Conservation (phyloP, 2,329 filamentous ascomycete species). For the Trichoderma pleuroti region DNA sequence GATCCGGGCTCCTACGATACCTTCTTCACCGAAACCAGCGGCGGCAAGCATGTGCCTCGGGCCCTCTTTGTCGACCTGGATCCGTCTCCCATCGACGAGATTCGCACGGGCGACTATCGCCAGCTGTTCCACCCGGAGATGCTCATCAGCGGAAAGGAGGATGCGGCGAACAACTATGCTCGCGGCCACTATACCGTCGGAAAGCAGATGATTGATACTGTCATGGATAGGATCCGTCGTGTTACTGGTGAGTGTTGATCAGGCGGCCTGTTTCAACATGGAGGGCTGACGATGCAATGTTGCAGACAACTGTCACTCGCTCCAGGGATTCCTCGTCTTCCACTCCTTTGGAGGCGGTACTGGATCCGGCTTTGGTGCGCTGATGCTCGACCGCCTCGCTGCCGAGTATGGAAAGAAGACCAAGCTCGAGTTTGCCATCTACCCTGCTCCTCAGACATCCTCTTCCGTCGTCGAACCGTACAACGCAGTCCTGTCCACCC, state of each 20-base stretch:
- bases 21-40: slow-evolving; percentile 70
- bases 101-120: slow-evolving; percentile 64
- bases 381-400: slow-evolving; percentile 69
- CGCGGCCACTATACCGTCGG: slow-evolving; percentile 74
- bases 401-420: slow-evolving; percentile 73
- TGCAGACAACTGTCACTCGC: slow-evolving; percentile 67
- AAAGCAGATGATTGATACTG: slow-evolving; percentile 70
- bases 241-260: slow-evolving; percentile 55
- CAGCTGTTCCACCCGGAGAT: slow-evolving; percentile 70
- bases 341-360: slow-evolving; percentile 73
- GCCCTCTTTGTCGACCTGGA: slow-evolving; percentile 71
- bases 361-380: slow-evolving; percentile 68
- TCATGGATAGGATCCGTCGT: slow-evolving; percentile 67
- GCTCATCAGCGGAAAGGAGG: slow-evolving; percentile 70
- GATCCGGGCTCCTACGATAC: slow-evolving; percentile 66
- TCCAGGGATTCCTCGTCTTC: slow-evolving; percentile 72
- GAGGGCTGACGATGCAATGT: background rate
- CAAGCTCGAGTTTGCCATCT: slow-evolving; percentile 72
- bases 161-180: slow-evolving; percentile 75
- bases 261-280: slow-evolving; percentile 11
- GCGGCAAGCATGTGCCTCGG: slow-evolving; percentile 68
- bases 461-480: slow-evolving; percentile 71
- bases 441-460: slow-evolving; percentile 66
- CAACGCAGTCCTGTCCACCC: slow-evolving; percentile 69
- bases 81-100: slow-evolving; percentile 70